Percentiles rank a stretch among this genome's conserved stretches.
These are phyloP conservation scores for Penicillium lagena DNA, from an alignment of 495 filamentous ascomycete genomes.

Conservation along the genomic window DNA sequence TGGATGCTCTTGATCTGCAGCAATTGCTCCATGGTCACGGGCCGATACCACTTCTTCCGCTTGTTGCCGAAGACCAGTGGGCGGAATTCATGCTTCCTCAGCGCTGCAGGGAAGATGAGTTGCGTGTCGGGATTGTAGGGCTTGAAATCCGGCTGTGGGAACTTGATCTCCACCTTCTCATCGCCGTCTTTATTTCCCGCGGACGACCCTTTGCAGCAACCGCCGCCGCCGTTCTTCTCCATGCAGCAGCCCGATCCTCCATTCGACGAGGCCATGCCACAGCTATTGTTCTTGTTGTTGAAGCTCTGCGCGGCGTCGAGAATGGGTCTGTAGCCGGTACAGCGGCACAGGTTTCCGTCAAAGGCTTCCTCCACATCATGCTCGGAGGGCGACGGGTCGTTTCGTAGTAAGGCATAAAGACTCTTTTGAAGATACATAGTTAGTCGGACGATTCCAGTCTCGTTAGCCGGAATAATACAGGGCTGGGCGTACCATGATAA, in stretches of 20 bases:
- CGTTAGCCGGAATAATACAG: no score
- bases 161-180: slow-evolving; percentile 17
- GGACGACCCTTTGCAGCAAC: slow-evolving; percentile 32
- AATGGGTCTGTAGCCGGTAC: slow-evolving; percentile 92
- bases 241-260: slow-evolving; percentile 50
- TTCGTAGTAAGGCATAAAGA: slow-evolving; percentile 60
- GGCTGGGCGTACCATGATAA: slow-evolving; percentile 67
- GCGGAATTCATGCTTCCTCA: slow-evolving; percentile 75
- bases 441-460: no score
- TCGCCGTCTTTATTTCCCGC: slow-evolving; percentile 2
- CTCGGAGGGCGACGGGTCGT: slow-evolving; percentile 33
- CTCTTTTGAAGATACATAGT: slow-evolving; percentile 8
- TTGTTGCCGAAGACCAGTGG: slow-evolving; percentile 91
- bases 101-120: slow-evolving; percentile 82
- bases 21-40: slow-evolving; percentile 79
- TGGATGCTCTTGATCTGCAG: slow-evolving; percentile 83
- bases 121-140: slow-evolving; percentile 89
- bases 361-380: slow-evolving; percentile 25
- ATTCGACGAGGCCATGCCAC: slow-evolving; percentile 37
- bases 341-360: slow-evolving; percentile 93
- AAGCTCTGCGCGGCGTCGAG: slow-evolving; percentile 79
- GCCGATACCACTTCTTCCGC: slow-evolving; percentile 88
- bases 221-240: slow-evolving; percentile 38
- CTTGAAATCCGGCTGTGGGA: slow-evolving; percentile 61
- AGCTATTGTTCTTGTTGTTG: slow-evolving; percentile 23